A percentile compares a stretch with the other conserved stretches of the same genome.
These are phyloP conservation scores for Pichia occidentalis DNA, from an alignment of 805 yeast genomes.

Conservation along the genomic window DNA sequence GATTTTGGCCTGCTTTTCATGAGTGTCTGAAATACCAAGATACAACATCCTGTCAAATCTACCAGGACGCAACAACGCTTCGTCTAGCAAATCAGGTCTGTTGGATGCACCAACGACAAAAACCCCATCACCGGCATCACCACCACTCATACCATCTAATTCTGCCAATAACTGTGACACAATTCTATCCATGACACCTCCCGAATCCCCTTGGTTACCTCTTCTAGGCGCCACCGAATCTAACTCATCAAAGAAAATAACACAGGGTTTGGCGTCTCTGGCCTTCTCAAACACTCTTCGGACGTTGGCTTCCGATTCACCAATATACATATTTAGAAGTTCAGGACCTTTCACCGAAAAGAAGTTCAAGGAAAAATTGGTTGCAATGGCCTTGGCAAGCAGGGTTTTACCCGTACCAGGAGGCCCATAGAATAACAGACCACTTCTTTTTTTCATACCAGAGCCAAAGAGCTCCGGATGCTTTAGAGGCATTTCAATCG, in stretches of 20 bases:
- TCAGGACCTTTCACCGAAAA: slow-evolving; percentile 98
- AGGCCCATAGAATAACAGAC: slow-evolving; percentile 93
- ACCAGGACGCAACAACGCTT: slow-evolving; percentile 88
- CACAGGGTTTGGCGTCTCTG: slow-evolving; percentile 95
- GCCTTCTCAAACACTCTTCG: slow-evolving; percentile 91
- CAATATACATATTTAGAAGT: slow-evolving; percentile 93
- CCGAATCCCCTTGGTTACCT: slow-evolving; percentile 98
- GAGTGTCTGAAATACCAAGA: slow-evolving; percentile 86
- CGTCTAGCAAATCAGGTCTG: slow-evolving; percentile 91
- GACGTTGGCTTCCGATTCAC: slow-evolving; percentile 97
- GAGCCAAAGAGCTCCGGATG: slow-evolving; percentile 84
- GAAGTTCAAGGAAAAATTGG: slow-evolving; percentile 88
- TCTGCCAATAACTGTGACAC: slow-evolving; percentile 94
- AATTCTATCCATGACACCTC: slow-evolving; percentile 98
- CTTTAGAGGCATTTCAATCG: slow-evolving; percentile 91
- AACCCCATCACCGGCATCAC: slow-evolving; percentile 75
- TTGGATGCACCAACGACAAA: slow-evolving; percentile 99
- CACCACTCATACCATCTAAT: slow-evolving; percentile 91
- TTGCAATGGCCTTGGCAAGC: slow-evolving; percentile 94
- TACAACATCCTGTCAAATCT: slow-evolving; percentile 94
- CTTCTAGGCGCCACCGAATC: slow-evolving; percentile 98
- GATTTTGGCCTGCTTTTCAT: slow-evolving; percentile 80
- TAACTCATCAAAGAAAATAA: slow-evolving; percentile 92
- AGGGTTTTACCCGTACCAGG: slow-evolving; percentile 98
- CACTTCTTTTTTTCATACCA: slow-evolving; percentile 91